A percentile compares a stretch with the other conserved stretches of the same genome.
Evolutionary conservation across 768 basidiomycete genomes (phyloP).

Genomic region (Leccinum obscurum): DNA sequence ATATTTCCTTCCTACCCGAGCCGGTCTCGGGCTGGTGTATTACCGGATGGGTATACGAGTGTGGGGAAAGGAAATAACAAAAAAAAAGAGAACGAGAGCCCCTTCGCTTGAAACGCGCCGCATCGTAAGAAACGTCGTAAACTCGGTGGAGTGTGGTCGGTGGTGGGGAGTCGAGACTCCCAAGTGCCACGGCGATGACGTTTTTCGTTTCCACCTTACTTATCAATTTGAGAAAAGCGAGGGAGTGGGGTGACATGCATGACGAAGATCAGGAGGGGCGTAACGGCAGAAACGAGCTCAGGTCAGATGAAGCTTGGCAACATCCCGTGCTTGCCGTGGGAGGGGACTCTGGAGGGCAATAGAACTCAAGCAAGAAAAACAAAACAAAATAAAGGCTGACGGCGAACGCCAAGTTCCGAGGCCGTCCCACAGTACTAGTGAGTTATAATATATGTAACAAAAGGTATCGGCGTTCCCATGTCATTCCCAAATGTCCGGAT

Average conservation of each 20-base stretch:
- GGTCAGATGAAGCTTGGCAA: neutral
- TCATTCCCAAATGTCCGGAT: neutral
- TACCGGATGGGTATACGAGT: neutral
- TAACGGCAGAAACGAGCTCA: neutral
- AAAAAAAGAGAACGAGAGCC: neutral
- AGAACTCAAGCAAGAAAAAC: neutral
- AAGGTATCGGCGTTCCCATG: conserved; percentile 12
- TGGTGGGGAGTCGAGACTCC: neutral
- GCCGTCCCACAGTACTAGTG: conserved; percentile 10
- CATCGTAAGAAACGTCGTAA: neutral
- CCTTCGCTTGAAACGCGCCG: neutral
- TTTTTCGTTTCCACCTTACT: neutral
- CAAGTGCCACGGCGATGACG: neutral
- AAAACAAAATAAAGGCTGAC: neutral
- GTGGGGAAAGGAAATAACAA: neutral
- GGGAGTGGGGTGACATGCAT: conserved; percentile 1
- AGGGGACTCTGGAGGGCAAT: neutral
- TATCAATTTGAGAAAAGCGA: neutral
- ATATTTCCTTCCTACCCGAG: neutral
- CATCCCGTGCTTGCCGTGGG: conserved; percentile 18
- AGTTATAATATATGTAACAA: neutral
- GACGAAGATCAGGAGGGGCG: conserved; percentile 9
- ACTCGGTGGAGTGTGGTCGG: neutral
- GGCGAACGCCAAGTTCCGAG: conserved; percentile 5
- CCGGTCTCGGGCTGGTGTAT: neutral